Base-by-base conservation (phyloP, 2,329 filamentous ascomycete genomes). In the Emydomyces testavorans region DNA sequence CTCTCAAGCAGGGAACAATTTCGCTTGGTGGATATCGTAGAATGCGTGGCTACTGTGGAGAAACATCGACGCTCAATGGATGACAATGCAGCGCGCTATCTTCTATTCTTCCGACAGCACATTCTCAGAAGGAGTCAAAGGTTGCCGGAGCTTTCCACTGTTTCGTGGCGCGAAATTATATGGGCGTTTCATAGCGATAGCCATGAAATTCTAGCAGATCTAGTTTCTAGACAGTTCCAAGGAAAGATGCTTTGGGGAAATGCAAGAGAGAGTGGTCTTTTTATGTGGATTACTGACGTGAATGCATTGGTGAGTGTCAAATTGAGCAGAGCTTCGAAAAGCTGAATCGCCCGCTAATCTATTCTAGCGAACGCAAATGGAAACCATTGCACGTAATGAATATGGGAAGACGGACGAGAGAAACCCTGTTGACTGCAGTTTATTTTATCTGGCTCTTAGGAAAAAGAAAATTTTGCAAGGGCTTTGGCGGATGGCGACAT, bases 401-500 rank as follows among this genome's bases (percentile, higher is more conserved):
- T 98, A 96, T 64, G 88, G 86, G 13, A 87, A 85, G 55, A 81
- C 79, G 18, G 87, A 94, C 26, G 77, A 84, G 49, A 92, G 88
- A 62, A 90, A 94, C 56, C 92, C 92, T 0, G 79, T 94, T 6
- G 84, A 94, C 58, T 96, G 92, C 66, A 86, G 83, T 54, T 70
- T 98, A 6, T 94, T 84, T 67, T 98, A 96, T 62, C 74, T 98
- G 15, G 90, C 93, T 0, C 74, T 98, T 10, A 78, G 76, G 55
- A 96, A 95, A 70, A 98, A 98, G 65, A 76, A 83, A 2, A 83
- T 96, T 0, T 76, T 98, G 1, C 78, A 94, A 55, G 89, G 88
- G 0, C 72, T 98, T 0, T 98, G 92, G 92, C 80, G 93, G 15
- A 95, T 96, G 78, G 89, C 92, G 4, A 79, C 73, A 34, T 92